Conservation (phyloP, 306 rosid species). For the Malus sieversii region DNA sequence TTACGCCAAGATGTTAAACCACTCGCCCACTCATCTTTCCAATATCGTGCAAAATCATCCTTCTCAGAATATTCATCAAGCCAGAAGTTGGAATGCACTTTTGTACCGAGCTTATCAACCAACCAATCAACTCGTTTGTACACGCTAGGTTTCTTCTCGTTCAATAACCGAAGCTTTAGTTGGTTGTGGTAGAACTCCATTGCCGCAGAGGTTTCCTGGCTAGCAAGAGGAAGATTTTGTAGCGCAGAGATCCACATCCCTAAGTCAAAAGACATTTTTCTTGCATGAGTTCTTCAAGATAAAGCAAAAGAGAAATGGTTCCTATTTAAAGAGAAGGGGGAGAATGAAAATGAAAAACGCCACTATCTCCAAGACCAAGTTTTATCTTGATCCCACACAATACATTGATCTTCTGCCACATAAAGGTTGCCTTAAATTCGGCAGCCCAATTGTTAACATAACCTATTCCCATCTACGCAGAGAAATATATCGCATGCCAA, state of each 20-base stretch:
- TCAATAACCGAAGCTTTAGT: slow-evolving; percentile 62
- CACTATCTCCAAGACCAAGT: too few relatives aligned
- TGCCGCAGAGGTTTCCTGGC: slow-evolving; percentile 77
- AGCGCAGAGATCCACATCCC: slow-evolving; percentile 65
- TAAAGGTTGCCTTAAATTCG: too few relatives aligned
- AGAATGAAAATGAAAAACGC: too few relatives aligned
- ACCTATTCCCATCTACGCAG: too few relatives aligned
- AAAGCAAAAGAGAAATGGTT: not conserved
- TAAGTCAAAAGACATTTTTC: slow-evolving; percentile 27
- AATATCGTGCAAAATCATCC: slow-evolving; percentile 73
- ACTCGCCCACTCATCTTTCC: slow-evolving; percentile 82
- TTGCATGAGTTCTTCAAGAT: not conserved
- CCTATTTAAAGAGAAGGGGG: not conserved
- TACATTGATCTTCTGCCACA: too few relatives aligned
- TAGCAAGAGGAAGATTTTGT: slow-evolving; percentile 69
- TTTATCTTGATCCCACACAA: too few relatives aligned
- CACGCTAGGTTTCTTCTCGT: slow-evolving; percentile 50
- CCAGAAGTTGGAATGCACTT: slow-evolving; percentile 86
- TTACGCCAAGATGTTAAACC: slow-evolving; percentile 90
- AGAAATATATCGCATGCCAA: not conserved
- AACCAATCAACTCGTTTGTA: slow-evolving; percentile 76
- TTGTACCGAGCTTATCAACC: slow-evolving; percentile 77
- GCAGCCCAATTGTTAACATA: too few relatives aligned
- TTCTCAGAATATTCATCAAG: slow-evolving; percentile 84
- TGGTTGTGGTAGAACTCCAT: slow-evolving; percentile 82